Conservation (phyloP, 1,139 yeast species). For the Sugiyamaella sp. region DNA sequence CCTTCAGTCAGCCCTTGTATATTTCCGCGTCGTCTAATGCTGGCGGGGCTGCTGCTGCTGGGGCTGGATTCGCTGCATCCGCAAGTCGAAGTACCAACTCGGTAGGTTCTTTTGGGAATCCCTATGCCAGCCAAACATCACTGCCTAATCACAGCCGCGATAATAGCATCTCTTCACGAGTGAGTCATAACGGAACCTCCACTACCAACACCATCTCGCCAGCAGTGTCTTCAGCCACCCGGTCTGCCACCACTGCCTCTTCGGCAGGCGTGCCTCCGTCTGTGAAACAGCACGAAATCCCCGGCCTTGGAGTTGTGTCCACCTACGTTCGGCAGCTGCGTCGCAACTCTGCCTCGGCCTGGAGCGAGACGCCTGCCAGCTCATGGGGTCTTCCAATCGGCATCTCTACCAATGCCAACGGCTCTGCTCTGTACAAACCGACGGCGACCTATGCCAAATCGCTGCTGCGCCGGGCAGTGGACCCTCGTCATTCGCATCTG, state of each 20-base stretch:
- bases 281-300: slow-evolving; percentile 15
- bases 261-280: slow-evolving; percentile 3
- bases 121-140: slow-evolving; percentile 18
- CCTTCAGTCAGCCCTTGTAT: slow-evolving; percentile 23
- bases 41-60: not conserved
- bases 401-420: slow-evolving; percentile 51
- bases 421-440: slow-evolving; percentile 30
- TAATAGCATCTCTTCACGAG: slow-evolving; percentile 23
- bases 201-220: slow-evolving; percentile 12
- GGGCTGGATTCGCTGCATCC: not conserved
- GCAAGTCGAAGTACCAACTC: slow-evolving; percentile 3
- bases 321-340: slow-evolving; percentile 59
- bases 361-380: slow-evolving; percentile 55
- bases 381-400: slow-evolving; percentile 71
- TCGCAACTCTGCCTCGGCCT: slow-evolving; percentile 54
- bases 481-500: slow-evolving; percentile 73
- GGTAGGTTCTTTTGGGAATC: slow-evolving; percentile 9
- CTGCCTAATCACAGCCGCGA: slow-evolving; percentile 21
- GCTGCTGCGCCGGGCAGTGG: slow-evolving; percentile 46
- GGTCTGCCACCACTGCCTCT: slow-evolving; percentile 20
- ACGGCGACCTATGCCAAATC: slow-evolving; percentile 35
- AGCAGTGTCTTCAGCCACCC: slow-evolving; percentile 12
- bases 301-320: slow-evolving; percentile 44
- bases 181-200: slow-evolving; percentile 14
- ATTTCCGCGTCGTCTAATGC: slow-evolving; percentile 16